Conservation (phyloP, 1,284 basidiomycete genomes). For the Heterobasidion parviporum region DNA sequence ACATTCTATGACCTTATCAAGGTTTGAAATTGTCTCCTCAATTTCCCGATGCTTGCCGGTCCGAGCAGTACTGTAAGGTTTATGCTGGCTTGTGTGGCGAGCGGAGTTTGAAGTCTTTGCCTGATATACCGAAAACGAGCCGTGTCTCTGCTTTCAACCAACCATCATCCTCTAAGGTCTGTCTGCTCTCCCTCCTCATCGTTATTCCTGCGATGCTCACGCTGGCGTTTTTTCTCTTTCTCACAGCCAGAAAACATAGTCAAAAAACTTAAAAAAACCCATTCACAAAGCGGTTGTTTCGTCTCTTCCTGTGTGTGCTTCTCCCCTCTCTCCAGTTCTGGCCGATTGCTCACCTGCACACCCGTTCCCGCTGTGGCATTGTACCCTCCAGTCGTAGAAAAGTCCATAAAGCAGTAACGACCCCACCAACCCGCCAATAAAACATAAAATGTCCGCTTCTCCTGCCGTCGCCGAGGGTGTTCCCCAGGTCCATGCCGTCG, state of each 20-base stretch:
- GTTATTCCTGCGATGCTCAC: not conserved
- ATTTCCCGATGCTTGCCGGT: too few relatives aligned
- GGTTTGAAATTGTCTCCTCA: too few relatives aligned
- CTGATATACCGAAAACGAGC: slow-evolving; percentile 12
- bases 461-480: slow-evolving; percentile 25
- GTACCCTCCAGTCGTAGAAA: slow-evolving; percentile 50
- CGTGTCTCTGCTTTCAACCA: slow-evolving; percentile 25
- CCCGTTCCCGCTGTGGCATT: too few relatives aligned
- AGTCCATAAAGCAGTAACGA: slow-evolving; percentile 84
- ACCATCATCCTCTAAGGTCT: slow-evolving; percentile 40
- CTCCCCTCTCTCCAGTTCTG: slow-evolving; percentile 9
- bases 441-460: slow-evolving; percentile 50
- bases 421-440: slow-evolving; percentile 42
- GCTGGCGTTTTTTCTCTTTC: slow-evolving; percentile 13
- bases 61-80: not conserved
- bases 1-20: too few relatives aligned
- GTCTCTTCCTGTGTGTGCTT: slow-evolving; percentile 57
- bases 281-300: slow-evolving; percentile 66
- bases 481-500: slow-evolving; percentile 4
- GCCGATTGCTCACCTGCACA: slow-evolving; percentile 9
- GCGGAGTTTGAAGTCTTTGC: slow-evolving; percentile 26
- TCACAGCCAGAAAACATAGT: slow-evolving; percentile 26
- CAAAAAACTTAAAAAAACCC: slow-evolving; percentile 26
- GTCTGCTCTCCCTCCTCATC: slow-evolving; percentile 10
- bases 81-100: not conserved